phyloP scores from a whole-genome alignment of 106 monocot species.

The Cymbidium sinense region DNA sequence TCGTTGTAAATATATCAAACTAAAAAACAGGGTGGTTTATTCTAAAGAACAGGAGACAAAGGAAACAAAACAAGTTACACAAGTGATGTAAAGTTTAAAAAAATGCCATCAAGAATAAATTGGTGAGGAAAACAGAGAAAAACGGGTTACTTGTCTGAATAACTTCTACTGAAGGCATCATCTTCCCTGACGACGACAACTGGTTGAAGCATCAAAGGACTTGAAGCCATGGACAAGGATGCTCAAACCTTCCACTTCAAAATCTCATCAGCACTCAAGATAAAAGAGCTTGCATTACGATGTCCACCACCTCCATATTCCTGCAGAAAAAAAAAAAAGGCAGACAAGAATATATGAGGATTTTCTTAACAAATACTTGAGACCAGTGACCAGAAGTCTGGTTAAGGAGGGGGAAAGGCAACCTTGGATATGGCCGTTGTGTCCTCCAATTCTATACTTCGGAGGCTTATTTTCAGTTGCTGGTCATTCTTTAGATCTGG shows the following conservation, averaged over 20 bases:
- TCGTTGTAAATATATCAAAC: too few species aligned
- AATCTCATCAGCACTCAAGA: conserved; percentile 34
- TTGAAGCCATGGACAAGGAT: neutral
- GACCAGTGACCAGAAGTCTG: neutral
- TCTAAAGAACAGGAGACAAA: too few species aligned
- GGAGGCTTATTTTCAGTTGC: conserved; percentile 58
- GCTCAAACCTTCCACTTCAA: conserved; percentile 49
- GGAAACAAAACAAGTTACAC: too few species aligned
- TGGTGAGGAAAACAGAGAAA: too few species aligned
- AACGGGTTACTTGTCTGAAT: neutral
- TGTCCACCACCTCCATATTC: conserved; percentile 70
- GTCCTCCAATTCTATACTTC: conserved; percentile 59
- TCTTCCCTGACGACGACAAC: neutral
- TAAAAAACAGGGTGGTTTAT: too few species aligned
- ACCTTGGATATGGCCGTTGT: conserved; percentile 63
- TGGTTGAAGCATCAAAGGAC: neutral
- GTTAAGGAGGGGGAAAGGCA: neutral
- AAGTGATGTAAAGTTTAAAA: too few species aligned
- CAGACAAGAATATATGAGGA: neutral
- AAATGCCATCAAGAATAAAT: too few species aligned
- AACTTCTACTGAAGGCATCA: neutral
- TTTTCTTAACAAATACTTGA: neutral
- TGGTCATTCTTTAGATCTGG: conserved; percentile 36
- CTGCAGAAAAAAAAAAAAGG: conserved; percentile 18
- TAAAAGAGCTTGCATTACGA: conserved; percentile 63